Percentiles rank a stretch among this genome's conserved stretches.
Evolutionary conservation across 1,139 yeast species (phyloP).

Genomic region (Hanseniaspora sp.): DNA sequence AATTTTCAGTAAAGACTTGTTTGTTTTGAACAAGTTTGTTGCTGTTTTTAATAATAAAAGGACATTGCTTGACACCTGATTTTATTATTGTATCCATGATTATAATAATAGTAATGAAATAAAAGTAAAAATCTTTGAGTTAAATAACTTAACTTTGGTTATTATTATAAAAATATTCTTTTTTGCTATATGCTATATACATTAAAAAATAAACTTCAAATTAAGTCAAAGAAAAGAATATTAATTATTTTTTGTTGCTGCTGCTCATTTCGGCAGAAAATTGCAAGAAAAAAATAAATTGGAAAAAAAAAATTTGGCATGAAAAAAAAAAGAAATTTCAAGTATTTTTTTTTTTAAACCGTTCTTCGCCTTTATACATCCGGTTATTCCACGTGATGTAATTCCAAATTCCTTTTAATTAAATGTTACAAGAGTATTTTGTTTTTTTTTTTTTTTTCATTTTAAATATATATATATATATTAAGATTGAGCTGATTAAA

Average conservation of each 20-base stretch:
- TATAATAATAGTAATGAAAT: neutral
- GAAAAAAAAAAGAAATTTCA: neutral
- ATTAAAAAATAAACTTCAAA: no score
- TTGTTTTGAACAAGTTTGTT: slow-evolving; percentile 14
- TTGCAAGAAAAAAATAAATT: no score
- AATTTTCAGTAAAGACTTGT: slow-evolving; percentile 38
- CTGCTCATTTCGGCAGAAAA: no score
- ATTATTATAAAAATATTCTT: no score
- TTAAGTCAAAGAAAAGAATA: no score
- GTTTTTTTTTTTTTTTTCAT: no score
- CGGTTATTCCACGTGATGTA: neutral
- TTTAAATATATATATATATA: no score
- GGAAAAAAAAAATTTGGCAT: neutral
- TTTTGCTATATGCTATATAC: no score
- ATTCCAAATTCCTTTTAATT: no score
- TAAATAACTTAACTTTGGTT: neutral
- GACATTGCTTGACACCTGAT: slow-evolving; percentile 72
- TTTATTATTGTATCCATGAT: slow-evolving; percentile 70
- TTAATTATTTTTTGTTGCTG: no score
- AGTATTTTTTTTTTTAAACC: neutral
- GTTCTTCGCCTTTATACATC: neutral
- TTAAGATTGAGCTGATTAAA: neutral
- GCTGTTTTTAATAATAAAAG: slow-evolving; percentile 49
- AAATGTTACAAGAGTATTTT: no score
- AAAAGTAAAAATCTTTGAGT: neutral